Percentiles rank a stretch among this genome's conserved stretches.
These are phyloP conservation scores for Cladosporium cucumerinum DNA, from an alignment of 2,329 filamentous ascomycete species.

Conservation along the genomic window DNA sequence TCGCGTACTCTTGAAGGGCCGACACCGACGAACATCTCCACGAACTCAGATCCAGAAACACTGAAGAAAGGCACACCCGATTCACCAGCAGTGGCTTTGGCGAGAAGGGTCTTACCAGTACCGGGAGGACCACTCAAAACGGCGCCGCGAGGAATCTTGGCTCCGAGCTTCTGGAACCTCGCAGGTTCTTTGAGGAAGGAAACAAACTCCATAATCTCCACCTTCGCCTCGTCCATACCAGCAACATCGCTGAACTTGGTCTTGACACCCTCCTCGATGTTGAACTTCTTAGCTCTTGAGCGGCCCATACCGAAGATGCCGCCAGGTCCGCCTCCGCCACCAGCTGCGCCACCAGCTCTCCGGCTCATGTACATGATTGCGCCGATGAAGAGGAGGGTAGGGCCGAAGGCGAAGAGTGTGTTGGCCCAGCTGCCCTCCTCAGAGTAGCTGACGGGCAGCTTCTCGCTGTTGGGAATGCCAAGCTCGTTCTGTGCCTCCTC, in stretches of 20 bases:
- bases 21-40: constrained; percentile 99
- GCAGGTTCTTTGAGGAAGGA: constrained; percentile 93
- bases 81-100: constrained; percentile 96
- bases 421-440: constrained; percentile 70
- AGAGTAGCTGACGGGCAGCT: constrained; percentile 87
- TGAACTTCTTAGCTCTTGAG: constrained; percentile 95
- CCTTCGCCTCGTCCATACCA: constrained; percentile 96
- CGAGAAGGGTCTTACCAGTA: constrained; percentile 95
- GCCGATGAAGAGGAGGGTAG: constrained; percentile 81
- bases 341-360: constrained; percentile 64
- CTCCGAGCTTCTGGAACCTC: constrained; percentile 87
- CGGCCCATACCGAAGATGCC: constrained; percentile 95
- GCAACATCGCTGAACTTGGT: constrained; percentile 97
- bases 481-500: constrained; percentile 87
- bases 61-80: constrained; percentile 97
- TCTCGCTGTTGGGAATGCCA: constrained; percentile 77
- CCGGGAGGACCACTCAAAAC: constrained; percentile 96
- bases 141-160: constrained; percentile 95
- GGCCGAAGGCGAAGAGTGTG: constrained; percentile 76
- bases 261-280: constrained; percentile 93
- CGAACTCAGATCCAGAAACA: constrained; percentile 96
- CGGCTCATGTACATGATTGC: constrained; percentile 76
- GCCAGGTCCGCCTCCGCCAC: constrained; percentile 58
- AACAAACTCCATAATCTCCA: constrained; percentile 99
- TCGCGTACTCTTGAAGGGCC: constrained; percentile 93